Conservation (phyloP, 2,329 filamentous ascomycete species). For the Paraphaeosphaeria sporulosa region DNA sequence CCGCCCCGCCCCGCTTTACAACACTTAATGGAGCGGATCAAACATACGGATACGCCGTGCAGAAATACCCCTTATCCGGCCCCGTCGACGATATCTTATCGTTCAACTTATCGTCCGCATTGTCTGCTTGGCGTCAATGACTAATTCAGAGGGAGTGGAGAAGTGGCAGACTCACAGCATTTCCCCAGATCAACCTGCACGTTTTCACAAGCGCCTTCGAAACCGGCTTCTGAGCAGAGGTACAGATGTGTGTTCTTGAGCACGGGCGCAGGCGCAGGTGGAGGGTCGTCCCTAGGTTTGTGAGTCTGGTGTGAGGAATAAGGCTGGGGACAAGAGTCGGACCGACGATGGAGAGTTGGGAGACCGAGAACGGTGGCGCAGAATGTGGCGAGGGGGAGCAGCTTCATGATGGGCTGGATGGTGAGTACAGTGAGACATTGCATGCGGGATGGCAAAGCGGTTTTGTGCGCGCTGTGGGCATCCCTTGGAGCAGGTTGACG, state of each 20-base stretch:
- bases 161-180: constrained; percentile 17
- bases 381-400: neutral
- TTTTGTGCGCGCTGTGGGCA: neutral
- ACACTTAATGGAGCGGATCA: neutral
- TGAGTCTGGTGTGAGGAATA: neutral
- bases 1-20: neutral
- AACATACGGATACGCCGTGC: constrained; percentile 31
- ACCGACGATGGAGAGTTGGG: neutral
- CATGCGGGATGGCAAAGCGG: neutral
- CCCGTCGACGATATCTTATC: constrained; percentile 28
- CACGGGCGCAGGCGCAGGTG: neutral
- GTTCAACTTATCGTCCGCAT: constrained; percentile 18
- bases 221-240: constrained; percentile 25
- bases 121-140: constrained; percentile 17
- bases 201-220: constrained; percentile 28
- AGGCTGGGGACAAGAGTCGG: neutral
- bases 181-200: constrained; percentile 19
- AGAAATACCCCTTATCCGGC: constrained; percentile 32
- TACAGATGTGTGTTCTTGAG: constrained; percentile 22
- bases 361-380: neutral
- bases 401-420: neutral
- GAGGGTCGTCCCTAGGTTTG: neutral
- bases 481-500: neutral
- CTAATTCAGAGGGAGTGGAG: no score
- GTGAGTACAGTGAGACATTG: neutral